These are phyloP conservation scores for Vitis rotundifolia DNA, from an alignment of 164 flowering plant species.

Conservation along the genomic window DNA sequence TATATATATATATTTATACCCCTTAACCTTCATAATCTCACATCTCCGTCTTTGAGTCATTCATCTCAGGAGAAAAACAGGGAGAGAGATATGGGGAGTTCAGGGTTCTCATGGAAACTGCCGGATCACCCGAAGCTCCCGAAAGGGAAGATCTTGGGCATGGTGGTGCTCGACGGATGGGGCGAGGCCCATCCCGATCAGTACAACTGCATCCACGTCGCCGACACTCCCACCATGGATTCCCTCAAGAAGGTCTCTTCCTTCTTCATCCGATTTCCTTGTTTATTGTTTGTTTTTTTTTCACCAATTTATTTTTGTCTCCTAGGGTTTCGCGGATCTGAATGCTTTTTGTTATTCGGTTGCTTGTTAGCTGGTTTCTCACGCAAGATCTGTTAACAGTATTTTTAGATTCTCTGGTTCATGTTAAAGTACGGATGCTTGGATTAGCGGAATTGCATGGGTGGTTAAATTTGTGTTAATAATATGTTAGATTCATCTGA, in stretches of 20 bases:
- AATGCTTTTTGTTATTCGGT: too few species aligned
- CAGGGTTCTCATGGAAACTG: conserved; percentile 73
- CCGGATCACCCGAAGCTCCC: conserved; percentile 88
- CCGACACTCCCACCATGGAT: conserved; percentile 95
- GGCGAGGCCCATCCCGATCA: conserved; percentile 84
- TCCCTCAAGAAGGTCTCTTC: conserved; percentile 67
- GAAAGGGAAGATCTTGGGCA: conserved; percentile 72
- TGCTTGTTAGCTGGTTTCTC: too few species aligned
- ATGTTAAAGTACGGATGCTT: too few species aligned
- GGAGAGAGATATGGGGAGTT: conserved; percentile 51
- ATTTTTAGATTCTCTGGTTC: too few species aligned
- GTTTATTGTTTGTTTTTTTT: background rate
- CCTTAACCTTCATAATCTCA: too few species aligned
- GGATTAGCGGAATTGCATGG: too few species aligned
- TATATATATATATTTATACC: too few species aligned
- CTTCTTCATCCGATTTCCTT: background rate
- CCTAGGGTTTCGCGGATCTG: too few species aligned
- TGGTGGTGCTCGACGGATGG: conserved; percentile 96
- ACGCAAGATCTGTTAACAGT: too few species aligned
- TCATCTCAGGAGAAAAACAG: background rate
- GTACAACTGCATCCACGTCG: conserved; percentile 86
- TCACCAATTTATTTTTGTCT: too few species aligned
- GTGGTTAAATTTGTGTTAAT: too few species aligned
- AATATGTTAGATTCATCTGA: too few species aligned
- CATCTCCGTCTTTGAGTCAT: background rate